These are phyloP conservation scores for Grosmannia clavigera DNA, from an alignment of 2,329 filamentous ascomycete genomes.

Conservation along the genomic window DNA sequence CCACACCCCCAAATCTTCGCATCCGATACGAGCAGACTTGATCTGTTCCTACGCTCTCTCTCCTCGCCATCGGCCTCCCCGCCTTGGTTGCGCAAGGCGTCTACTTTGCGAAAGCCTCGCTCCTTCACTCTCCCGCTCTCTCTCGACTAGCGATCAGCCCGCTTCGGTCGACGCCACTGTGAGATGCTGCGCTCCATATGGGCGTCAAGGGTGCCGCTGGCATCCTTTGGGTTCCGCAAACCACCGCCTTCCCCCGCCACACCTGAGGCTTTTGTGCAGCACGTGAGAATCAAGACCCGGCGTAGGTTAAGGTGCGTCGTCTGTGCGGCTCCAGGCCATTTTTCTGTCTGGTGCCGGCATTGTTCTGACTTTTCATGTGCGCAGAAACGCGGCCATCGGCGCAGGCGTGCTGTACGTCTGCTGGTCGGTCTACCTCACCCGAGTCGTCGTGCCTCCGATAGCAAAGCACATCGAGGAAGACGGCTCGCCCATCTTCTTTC, in stretches of 20 bases:
- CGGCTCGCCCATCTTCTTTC: constrained; percentile 40
- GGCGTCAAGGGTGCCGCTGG: constrained; percentile 4
- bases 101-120: background rate
- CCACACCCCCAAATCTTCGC: background rate
- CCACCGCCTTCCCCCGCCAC: background rate
- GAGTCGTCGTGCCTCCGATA: constrained; percentile 30
- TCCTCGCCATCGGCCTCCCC: background rate
- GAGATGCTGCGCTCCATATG: constrained; percentile 9
- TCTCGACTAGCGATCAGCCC: background rate
- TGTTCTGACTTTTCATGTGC: background rate
- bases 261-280: constrained; percentile 5
- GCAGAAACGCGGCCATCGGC: constrained; percentile 11
- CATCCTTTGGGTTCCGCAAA: constrained; percentile 3
- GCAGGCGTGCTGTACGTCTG: constrained; percentile 10
- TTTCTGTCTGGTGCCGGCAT: background rate
- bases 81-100: background rate
- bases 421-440: constrained; percentile 24
- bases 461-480: constrained; percentile 13
- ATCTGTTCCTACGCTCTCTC: background rate
- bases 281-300: constrained; percentile 9
- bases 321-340: background rate
- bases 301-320: constrained; percentile 6
- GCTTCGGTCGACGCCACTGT: background rate
- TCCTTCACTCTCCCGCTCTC: background rate
- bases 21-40: background rate